Base-by-base conservation (phyloP, 1,284 basidiomycete species). In the Cutaneotrichosporon sp. region DNA sequence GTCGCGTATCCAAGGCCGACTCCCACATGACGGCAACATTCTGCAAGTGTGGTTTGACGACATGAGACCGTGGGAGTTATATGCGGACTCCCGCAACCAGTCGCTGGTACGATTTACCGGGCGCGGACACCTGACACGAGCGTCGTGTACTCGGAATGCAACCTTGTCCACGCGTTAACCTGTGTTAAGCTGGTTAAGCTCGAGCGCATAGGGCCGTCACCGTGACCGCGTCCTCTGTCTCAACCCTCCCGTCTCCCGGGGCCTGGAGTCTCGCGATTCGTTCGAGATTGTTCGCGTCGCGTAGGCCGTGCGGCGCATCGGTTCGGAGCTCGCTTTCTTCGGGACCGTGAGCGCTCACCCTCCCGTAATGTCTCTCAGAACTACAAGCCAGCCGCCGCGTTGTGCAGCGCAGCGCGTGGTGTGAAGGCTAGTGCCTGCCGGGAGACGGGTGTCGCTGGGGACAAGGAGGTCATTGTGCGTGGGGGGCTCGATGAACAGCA, bases 391-490 rank as follows among this genome's bases (percentile, higher is more conserved):
- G 6, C 11, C 13, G 36, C 36, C 36, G 16, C 18, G 36, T 38
- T 14, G 36, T 6, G 10, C 20, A 22, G 10, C n/a, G 22, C n/a
- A 47, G 24, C 24, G 18, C 4, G 31, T 50, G 25, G 45, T 42
- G 24, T 25, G 45, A 46, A 24, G 22, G 22, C 7, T 18, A 46
- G 45, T 27, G 47, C 47, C 24, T 47, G 24, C 25, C n/a, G 47
- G 47, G 47, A 50, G 47, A 50, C 47, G 47, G 47, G 47, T 50
- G 47, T 50, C 22, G 47, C 47, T n/a, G 25, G 10, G 47, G 22
- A 27, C 24, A 9, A 36, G 3, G 10, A 36, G 11, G 34, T 36
- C 34, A 16, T 36, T 36, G 34, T 36, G 46, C 43, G 22, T 7
- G 20, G 36, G 36, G 13, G 36, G n/a, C 46, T n/a, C 22, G 24